Evolutionary conservation across 192 early-diverging fungal genomes (phyloP), one percentile per base, ranked within the genome.

Genomic region (Spinellus fusiger): DNA sequence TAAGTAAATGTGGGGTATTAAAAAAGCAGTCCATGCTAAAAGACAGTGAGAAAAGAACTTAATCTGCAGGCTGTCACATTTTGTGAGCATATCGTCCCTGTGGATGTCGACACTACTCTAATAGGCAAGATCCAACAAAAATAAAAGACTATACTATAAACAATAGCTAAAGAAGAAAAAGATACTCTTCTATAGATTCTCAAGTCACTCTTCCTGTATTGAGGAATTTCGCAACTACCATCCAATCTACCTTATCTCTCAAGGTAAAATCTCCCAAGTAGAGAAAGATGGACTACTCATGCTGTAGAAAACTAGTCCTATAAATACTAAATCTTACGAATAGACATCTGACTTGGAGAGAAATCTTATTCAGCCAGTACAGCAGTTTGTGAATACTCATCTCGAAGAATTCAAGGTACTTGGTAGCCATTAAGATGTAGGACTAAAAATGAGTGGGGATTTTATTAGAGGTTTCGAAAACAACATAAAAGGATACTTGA

Each of bases 361-460:
- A 31, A 62, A 77, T 32, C 60, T 86, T 23, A 52, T 86, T n/a
- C 73, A 76, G 37, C 86, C 86, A 4, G 40, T 86, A 13, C 73
- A 80, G 18, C 64, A 73, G 1, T 87, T 84, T 70, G 62, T 78
- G 3, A 77, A 81, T 50, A 84, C 76, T 12, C 85, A 88, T 49
- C 57, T 87, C 35, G 78, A 73, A 47, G 84, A 86, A 15, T 81
- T 86, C 44, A 83, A 85, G 65, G 84, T 79, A n/a, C n/a, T n/a
- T n/a, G n/a, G n/a, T 16, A 12, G 9, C 23, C 16, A 47, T 35
- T 22, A 46, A 73, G 6, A 35, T 16, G 23, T 34, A 22, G 9
- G 6, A n/a, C 59, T 9, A 37, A 26, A 29, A 55, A 37, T n/a
- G 7, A 58, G 10, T n/a, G 5, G n/a, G n/a, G n/a, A n/a, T 34